Evolutionary conservation across 1,284 basidiomycete genomes (phyloP).

Genomic region (Ganoderma sinense): DNA sequence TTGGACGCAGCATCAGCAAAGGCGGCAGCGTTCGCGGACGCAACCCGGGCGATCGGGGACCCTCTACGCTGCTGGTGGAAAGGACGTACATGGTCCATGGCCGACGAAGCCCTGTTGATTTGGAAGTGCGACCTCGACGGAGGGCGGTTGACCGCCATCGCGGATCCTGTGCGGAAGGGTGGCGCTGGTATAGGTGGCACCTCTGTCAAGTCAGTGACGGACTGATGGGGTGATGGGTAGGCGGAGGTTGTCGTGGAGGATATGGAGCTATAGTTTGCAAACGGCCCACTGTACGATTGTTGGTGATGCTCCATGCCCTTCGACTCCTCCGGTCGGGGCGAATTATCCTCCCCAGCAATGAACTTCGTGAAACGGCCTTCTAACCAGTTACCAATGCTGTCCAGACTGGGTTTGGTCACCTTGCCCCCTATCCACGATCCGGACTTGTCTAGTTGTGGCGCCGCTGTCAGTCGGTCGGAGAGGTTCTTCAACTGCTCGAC

Average conservation of each 20-base stretch:
- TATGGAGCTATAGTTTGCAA: conserved; percentile 94
- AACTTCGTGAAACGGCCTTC: conserved; percentile 97
- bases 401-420: conserved; percentile 88
- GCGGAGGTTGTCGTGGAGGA: conserved; percentile 81
- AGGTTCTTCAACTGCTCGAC: conserved; percentile 84
- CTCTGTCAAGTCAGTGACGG: conserved; percentile 55
- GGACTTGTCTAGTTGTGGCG: conserved; percentile 75
- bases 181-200: conserved; percentile 46
- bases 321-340: conserved; percentile 49
- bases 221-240: conserved; percentile 75
- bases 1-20: conserved; percentile 56
- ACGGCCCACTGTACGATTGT: conserved; percentile 75
- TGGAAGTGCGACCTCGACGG: conserved; percentile 53
- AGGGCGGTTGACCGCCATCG: conserved; percentile 57
- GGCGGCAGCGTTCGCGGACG: conserved; percentile 60
- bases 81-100: conserved; percentile 72
- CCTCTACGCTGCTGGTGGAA: conserved; percentile 44
- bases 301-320: conserved; percentile 51
- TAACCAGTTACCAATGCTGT: conserved; percentile 92
- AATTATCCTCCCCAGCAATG: conserved; percentile 87
- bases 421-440: conserved; percentile 86
- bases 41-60: conserved; percentile 58
- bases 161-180: conserved; percentile 66
- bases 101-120: conserved; percentile 77
- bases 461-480: conserved; percentile 82